These are phyloP conservation scores for Taiozyma sp. DNA, from an alignment of 1,139 yeast genomes.

Conservation along the genomic window DNA sequence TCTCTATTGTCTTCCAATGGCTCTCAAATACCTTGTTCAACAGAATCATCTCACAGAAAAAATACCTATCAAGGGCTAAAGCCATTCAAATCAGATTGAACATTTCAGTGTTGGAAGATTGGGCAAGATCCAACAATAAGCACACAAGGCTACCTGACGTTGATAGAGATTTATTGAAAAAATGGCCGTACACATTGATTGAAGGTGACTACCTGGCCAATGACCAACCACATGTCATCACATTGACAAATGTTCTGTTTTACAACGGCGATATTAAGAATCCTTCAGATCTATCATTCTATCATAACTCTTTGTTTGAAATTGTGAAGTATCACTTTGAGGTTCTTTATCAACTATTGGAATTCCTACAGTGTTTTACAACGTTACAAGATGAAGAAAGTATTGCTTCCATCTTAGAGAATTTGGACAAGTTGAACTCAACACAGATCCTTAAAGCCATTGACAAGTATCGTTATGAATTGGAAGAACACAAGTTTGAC, in stretches of 20 bases:
- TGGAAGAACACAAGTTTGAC: slow-evolving; percentile 63
- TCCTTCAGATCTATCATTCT: slow-evolving; percentile 18
- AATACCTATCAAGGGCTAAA: slow-evolving; percentile 69
- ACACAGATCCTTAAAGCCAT: slow-evolving; percentile 66
- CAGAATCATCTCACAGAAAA: slow-evolving; percentile 52
- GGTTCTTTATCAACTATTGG: slow-evolving; percentile 76
- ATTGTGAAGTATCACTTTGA: slow-evolving; percentile 64
- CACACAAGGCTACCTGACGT: slow-evolving; percentile 45
- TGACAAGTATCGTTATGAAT: slow-evolving; percentile 80
- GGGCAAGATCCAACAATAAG: slow-evolving; percentile 81
- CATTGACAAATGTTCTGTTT: slow-evolving; percentile 24
- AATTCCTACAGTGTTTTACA: slow-evolving; percentile 88
- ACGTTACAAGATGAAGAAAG: slow-evolving; percentile 50
- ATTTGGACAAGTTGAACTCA: slow-evolving; percentile 59
- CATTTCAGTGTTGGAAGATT: slow-evolving; percentile 82
- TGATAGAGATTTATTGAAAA: slow-evolving; percentile 31
- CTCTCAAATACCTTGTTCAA: slow-evolving; percentile 72
- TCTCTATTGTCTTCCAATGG: slow-evolving; percentile 79
- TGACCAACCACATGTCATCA: slow-evolving; percentile 3
- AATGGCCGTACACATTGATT: slow-evolving; percentile 39
- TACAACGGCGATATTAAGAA: slow-evolving; percentile 12
- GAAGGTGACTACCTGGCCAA: slow-evolving; percentile 19
- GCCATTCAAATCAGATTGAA: slow-evolving; percentile 90
- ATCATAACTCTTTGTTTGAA: slow-evolving; percentile 15
- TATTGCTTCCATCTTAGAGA: slow-evolving; percentile 52